Evolutionary conservation across 1,284 basidiomycete genomes (phyloP).

Genomic region (Ustilago tritici): DNA sequence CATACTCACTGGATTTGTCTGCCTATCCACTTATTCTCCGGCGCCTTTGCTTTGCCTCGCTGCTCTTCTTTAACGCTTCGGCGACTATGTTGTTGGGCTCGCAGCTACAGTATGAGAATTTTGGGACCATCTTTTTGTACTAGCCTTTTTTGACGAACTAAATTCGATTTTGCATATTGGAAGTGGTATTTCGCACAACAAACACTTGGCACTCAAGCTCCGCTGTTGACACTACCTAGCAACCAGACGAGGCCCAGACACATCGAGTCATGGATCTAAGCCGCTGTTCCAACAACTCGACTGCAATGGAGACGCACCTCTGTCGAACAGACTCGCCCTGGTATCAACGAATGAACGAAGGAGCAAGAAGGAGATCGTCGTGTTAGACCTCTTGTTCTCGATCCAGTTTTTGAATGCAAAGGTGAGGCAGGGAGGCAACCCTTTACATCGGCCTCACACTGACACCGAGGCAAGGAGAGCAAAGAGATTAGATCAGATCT

Average conservation of each 20-base stretch:
- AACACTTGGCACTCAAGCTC: conserved; percentile 10
- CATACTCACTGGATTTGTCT: too few species aligned
- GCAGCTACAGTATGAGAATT: not conserved
- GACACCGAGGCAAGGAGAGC: conserved; percentile 29
- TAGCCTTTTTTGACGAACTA: not conserved
- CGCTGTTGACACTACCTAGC: conserved; percentile 1
- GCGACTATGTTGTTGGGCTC: not conserved
- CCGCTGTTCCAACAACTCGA: not conserved
- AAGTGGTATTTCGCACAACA: conserved; percentile 17
- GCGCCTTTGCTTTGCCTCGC: not conserved
- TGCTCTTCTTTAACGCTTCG: not conserved
- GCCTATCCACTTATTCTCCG: not conserved
- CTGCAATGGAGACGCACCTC: not conserved
- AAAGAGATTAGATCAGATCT: conserved; percentile 1
- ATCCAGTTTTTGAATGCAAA: not conserved
- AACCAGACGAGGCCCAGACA: conserved; percentile 9
- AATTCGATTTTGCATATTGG: not conserved
- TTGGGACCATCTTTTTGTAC: conserved; percentile 5
- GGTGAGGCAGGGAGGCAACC: conserved; percentile 19
- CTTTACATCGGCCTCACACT: conserved; percentile 36
- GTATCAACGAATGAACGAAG: not conserved
- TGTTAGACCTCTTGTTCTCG: not conserved
- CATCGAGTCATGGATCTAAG: not conserved
- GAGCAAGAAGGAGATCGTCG: not conserved
- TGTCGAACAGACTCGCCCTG: not conserved